A percentile compares a stretch with the other conserved stretches of the same genome.
phyloP scores from a whole-genome alignment of 805 yeast genomes.

The Wickerhamomyces subpelliculosus region DNA sequence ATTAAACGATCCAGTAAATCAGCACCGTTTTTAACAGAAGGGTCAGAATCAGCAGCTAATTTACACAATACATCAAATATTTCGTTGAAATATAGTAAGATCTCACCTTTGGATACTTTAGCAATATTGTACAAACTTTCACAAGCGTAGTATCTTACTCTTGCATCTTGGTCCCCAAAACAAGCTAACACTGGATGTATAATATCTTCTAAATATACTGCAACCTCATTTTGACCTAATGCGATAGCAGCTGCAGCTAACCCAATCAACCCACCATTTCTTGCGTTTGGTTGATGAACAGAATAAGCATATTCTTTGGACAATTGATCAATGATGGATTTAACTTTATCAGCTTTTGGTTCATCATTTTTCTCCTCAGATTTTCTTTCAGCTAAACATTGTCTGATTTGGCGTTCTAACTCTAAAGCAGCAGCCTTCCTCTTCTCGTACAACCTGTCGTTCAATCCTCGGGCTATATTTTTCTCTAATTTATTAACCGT shows the following conservation, averaged over 20 bases:
- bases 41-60: constrained; percentile 84
- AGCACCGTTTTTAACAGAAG: constrained; percentile 91
- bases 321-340: constrained; percentile 61
- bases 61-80: constrained; percentile 89
- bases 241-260: constrained; percentile 95
- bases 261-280: constrained; percentile 95
- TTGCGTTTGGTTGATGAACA: constrained; percentile 76
- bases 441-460: constrained; percentile 71
- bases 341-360: constrained; percentile 37
- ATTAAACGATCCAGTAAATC: constrained; percentile 84
- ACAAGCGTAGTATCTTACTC: constrained; percentile 94
- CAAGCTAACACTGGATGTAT: constrained; percentile 92
- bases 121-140: constrained; percentile 94
- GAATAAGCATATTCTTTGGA: constrained; percentile 75
- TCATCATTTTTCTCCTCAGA: constrained; percentile 34
- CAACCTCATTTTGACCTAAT: constrained; percentile 76
- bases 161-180: constrained; percentile 95
- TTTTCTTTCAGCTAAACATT: constrained; percentile 55
- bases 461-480: constrained; percentile 57
- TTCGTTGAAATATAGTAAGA: constrained; percentile 85
- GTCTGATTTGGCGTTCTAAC: constrained; percentile 70
- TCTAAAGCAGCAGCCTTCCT: constrained; percentile 74
- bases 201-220: constrained; percentile 74
- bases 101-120: constrained; percentile 94
- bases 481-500: constrained; percentile 37